phyloP scores from a whole-genome alignment of 805 yeast genomes.

The Danielia oregonensis region DNA sequence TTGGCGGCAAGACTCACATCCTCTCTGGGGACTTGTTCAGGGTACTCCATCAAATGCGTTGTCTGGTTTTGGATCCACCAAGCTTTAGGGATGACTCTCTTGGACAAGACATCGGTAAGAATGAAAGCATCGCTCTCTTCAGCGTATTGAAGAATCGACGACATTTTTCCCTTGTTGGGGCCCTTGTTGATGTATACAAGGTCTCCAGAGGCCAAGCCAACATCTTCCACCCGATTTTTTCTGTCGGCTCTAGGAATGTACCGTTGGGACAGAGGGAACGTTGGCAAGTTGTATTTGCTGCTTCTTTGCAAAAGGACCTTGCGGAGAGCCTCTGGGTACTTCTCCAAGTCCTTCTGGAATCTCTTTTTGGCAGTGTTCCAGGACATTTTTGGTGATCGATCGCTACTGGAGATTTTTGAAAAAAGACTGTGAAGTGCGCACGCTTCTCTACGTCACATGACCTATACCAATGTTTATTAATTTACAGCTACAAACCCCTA shows the following conservation, averaged over 20 bases:
- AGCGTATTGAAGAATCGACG: constrained; percentile 59
- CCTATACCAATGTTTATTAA: neutral
- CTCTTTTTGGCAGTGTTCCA: constrained; percentile 32
- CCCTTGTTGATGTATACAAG: constrained; percentile 72
- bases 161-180: constrained; percentile 66
- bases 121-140: constrained; percentile 59
- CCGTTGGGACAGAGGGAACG: constrained; percentile 24
- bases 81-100: constrained; percentile 64
- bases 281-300: constrained; percentile 31
- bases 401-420: neutral
- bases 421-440: constrained; percentile 3
- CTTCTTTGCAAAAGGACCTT: constrained; percentile 19
- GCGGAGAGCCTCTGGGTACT: constrained; percentile 29
- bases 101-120: constrained; percentile 66
- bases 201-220: constrained; percentile 72
- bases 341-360: constrained; percentile 33
- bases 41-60: constrained; percentile 68
- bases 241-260: constrained; percentile 23
- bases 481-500: constrained; percentile 8
- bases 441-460: neutral
- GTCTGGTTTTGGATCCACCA: constrained; percentile 71
- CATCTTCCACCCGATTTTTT: constrained; percentile 46
- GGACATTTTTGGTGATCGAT: constrained; percentile 22
- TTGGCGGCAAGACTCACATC: constrained; percentile 77
- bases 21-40: constrained; percentile 54